Conservation (phyloP, 805 yeast species). For the Teunomyces atbi region DNA sequence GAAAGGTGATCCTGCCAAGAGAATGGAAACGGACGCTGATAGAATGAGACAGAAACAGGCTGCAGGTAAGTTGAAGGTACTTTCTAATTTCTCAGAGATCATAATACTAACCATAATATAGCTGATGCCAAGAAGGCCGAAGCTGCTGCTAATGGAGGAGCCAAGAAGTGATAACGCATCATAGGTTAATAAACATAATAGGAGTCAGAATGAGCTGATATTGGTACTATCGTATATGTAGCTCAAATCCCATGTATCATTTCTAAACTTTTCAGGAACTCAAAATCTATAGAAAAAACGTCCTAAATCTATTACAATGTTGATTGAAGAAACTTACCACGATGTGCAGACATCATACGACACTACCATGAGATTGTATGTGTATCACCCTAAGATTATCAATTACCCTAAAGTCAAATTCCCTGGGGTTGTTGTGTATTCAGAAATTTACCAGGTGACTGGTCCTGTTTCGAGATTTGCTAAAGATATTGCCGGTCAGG, state of each 20-base stretch:
- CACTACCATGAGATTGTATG: conserved; percentile 63
- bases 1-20: conserved; percentile 82
- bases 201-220: neutral
- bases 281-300: neutral
- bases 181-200: neutral
- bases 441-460: conserved; percentile 79
- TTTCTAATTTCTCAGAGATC: neutral
- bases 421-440: conserved; percentile 77
- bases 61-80: conserved; percentile 52
- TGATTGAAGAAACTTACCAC: conserved; percentile 61
- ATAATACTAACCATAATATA: conserved; percentile 17
- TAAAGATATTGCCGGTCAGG: conserved; percentile 74
- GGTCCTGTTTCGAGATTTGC: conserved; percentile 83
- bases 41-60: conserved; percentile 87
- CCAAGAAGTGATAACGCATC: neutral
- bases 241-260: neutral
- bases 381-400: conserved; percentile 65
- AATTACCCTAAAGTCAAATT: conserved; percentile 77
- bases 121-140: conserved; percentile 53
- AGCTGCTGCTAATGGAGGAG: conserved; percentile 9
- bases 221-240: neutral
- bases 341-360: conserved; percentile 68
- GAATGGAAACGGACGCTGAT: conserved; percentile 89
- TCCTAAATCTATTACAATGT: conserved; percentile 39
- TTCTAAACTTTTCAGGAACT: neutral